A percentile compares a stretch with the other conserved stretches of the same genome.
phyloP scores from a whole-genome alignment of 2,329 filamentous ascomycete species.

The Neodidymelliopsis sp. region DNA sequence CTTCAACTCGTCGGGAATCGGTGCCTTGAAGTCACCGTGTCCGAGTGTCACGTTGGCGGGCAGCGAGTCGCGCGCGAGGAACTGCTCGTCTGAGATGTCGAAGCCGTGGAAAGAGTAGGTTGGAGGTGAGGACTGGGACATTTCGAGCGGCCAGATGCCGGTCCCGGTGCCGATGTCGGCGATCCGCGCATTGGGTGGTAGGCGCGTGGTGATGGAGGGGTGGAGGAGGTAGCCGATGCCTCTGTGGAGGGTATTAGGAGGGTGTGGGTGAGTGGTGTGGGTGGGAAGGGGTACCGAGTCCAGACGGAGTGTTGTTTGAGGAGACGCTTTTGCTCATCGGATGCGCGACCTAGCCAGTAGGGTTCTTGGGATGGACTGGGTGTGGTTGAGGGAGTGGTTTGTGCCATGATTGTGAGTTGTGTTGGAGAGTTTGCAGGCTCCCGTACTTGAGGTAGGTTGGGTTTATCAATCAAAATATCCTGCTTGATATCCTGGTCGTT shows the following conservation, averaged over 20 bases:
- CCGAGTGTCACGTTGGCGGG: constrained; percentile 33
- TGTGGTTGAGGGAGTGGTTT: neutral
- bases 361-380: constrained; percentile 21
- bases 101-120: constrained; percentile 37
- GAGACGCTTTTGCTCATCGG: constrained; percentile 38
- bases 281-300: constrained; percentile 28
- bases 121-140: constrained; percentile 26
- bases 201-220: constrained; percentile 24
- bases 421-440: neutral
- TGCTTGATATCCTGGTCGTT: too few species aligned
- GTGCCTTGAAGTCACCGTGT: constrained; percentile 37
- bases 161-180: constrained; percentile 43
- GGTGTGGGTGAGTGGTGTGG: neutral
- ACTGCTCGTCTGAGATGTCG: constrained; percentile 39
- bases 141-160: constrained; percentile 40
- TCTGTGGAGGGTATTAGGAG: constrained; percentile 9
- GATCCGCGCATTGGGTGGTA: constrained; percentile 34
- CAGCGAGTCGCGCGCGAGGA: constrained; percentile 23
- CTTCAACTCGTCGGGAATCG: constrained; percentile 33
- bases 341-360: constrained; percentile 39
- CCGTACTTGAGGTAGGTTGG: too few species aligned
- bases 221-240: constrained; percentile 39
- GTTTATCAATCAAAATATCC: too few species aligned
- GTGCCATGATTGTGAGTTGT: neutral
- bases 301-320: constrained; percentile 37